Conservation (phyloP, 192 early-diverging fungal species). For the Jimgerdemannia lactiflua region DNA sequence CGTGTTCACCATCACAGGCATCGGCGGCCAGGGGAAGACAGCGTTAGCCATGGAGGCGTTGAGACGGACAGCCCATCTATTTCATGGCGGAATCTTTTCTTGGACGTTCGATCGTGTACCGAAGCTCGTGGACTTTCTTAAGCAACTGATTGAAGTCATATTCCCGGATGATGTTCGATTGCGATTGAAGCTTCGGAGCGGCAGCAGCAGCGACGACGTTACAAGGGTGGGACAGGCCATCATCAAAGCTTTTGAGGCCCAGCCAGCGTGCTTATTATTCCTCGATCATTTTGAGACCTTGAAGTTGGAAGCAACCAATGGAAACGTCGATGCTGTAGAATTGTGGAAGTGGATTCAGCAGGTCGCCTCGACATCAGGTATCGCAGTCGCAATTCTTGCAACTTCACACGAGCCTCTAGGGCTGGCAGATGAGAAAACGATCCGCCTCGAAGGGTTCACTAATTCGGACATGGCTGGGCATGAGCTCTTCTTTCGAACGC, state of each 20-base stretch:
- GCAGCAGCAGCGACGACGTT: not conserved
- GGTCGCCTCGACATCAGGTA: not conserved
- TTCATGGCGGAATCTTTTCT: not conserved
- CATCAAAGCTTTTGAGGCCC: not conserved
- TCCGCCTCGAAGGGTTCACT: not conserved
- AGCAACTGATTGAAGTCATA: not conserved
- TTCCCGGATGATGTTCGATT: not conserved
- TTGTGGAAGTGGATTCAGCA: not conserved
- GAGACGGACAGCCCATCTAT: not conserved
- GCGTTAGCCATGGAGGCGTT: not conserved
- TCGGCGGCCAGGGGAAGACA: not conserved
- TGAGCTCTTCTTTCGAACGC: not conserved
- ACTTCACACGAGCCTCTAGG: not conserved
- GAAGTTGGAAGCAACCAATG: not conserved
- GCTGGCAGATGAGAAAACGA: not conserved
- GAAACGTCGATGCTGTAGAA: not conserved
- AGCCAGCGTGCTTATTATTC: not conserved
- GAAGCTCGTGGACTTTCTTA: not conserved
- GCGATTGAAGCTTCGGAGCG: not conserved
- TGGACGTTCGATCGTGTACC: not conserved
- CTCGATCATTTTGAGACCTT: not conserved
- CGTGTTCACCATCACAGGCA: too few relatives aligned
- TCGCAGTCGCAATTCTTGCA: not conserved
- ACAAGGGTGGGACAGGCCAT: not conserved
- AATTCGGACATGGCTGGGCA: not conserved